Base-by-base conservation (phyloP, 1,284 basidiomycete genomes). In the Hypsizygus ulmarius region DNA sequence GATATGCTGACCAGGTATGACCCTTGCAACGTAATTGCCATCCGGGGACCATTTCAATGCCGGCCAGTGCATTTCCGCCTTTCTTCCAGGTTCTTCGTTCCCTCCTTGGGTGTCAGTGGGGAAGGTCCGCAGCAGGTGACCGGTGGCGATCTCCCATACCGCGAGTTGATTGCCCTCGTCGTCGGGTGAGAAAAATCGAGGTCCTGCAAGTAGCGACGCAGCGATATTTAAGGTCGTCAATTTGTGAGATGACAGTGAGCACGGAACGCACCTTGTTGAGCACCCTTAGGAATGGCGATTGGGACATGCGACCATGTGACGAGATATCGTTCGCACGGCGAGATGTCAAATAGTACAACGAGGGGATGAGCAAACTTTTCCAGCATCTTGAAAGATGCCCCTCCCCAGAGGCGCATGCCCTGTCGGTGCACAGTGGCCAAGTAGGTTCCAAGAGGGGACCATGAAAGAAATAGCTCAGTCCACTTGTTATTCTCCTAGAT, bases 231-330 rank as follows among this genome's bases (percentile, higher is more conserved):
- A 25, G 21, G 3, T 4, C 7, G 21, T 7, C 4, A 7, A 25
- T 7, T 25, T 25, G 21, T 7, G 21, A 25, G 7, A 25, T 25
- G 7, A 25, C 7, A 3, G 7, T 25, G 21, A 25, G 21, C 21
- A n/a, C n/a, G n/a, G n/a, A 25, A 25, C 7, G 21, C 21, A 25
- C 21, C 89, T 70, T 91, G 85, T 49, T 81, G 73, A 37, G 89
- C 86, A 55, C 85, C 86, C 55, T 92, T 87, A 34, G 90, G 87
- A 30, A 95, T 88, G 50, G 87, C 79, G 60, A 99, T 96, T 15
- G 95, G 87, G 59, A 97, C 93, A 59, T 94, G 90, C 6, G 97
- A 97, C 93, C 96, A 99, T 35, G 97, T 99, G 60, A 97, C 92
- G 57, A 99, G 75, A 73, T 97, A 99, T 56, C 92, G 87, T 70